Percentiles rank a stretch among this genome's conserved stretches.
Conservation (phyloP, 163 green algal genomes). For the Trebouxia gelatinosa region DNA sequence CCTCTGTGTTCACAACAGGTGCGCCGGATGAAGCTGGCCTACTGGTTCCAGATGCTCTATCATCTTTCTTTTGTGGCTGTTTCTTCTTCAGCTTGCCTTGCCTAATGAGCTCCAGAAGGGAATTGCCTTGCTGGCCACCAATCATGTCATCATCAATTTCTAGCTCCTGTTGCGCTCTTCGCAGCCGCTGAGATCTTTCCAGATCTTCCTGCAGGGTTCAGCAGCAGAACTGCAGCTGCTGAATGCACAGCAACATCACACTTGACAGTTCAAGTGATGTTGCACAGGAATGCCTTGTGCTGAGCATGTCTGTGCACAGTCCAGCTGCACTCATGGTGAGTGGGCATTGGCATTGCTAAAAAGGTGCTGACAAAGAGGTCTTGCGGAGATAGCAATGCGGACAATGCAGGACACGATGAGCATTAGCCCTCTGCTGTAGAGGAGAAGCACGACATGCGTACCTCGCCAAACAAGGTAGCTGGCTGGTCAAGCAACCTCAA, state of each 20-base stretch:
- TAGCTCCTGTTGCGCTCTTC: slow-evolving; percentile 60
- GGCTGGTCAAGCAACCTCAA: slow-evolving; percentile 82
- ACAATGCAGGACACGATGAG: background rate
- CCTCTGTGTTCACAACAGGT: slow-evolving; percentile 2
- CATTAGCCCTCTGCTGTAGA: too few species aligned
- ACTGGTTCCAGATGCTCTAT: slow-evolving; percentile 20
- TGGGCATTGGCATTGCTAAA: too few species aligned
- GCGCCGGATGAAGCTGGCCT: background rate
- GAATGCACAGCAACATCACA: background rate
- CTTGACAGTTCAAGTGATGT: too few species aligned
- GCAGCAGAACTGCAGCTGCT: background rate
- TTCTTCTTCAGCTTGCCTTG: slow-evolving; percentile 16
- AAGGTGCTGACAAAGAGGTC: too few species aligned
- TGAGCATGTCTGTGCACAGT: background rate
- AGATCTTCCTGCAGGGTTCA: slow-evolving; percentile 49
- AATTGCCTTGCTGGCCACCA: slow-evolving; percentile 65
- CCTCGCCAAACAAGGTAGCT: slow-evolving; percentile 90
- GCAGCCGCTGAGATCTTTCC: slow-evolving; percentile 51
- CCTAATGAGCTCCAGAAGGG: slow-evolving; percentile 57
- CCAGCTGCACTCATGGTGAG: too few species aligned
- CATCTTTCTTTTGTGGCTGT: background rate
- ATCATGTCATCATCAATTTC: slow-evolving; percentile 65
- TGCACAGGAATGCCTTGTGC: background rate
- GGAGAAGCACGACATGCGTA: too few species aligned
- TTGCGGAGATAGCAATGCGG: too few species aligned